A percentile compares a stretch with the other conserved stretches of the same genome.
Evolutionary conservation across 192 early-diverging fungal genomes (phyloP).

Genomic region (Allomyces macrogynus): DNA sequence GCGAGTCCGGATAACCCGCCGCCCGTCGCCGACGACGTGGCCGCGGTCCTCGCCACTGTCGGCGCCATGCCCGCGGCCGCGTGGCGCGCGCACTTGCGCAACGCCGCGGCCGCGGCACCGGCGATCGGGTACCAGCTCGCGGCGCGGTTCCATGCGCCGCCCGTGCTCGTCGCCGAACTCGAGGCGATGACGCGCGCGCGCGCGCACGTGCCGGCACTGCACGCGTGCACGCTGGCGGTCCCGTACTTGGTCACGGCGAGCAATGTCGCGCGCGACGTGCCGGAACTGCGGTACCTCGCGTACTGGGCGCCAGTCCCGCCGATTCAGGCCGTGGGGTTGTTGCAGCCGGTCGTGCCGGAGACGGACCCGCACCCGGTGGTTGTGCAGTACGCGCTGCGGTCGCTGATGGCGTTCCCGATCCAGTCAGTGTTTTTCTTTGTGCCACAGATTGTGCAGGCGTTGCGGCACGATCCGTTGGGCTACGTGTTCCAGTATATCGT

Average conservation of each 20-base stretch:
- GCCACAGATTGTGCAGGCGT: conserved; percentile 91
- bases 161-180: conserved; percentile 5
- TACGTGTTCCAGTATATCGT: conserved; percentile 93
- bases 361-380: conserved; percentile 54
- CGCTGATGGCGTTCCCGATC: conserved; percentile 71
- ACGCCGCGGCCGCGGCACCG: background rate
- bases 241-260: conserved; percentile 13
- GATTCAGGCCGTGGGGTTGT: conserved; percentile 41
- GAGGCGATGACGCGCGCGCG: conserved; percentile 12
- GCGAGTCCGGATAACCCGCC: conserved; percentile 41
- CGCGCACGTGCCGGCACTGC: conserved; percentile 11
- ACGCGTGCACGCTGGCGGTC: conserved; percentile 4
- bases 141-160: conserved; percentile 7
- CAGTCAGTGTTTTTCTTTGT: conserved; percentile 97
- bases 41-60: conserved; percentile 9
- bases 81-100: background rate
- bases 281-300: conserved; percentile 31
- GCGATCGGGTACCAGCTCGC: conserved; percentile 15
- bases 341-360: background rate
- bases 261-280: background rate
- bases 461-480: conserved; percentile 68
- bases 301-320: conserved; percentile 84
- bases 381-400: conserved; percentile 83
- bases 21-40: conserved; percentile 10
- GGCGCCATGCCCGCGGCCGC: conserved; percentile 11